Conservation (phyloP, 352 stramenopile species). For the Phytophthora sp. region DNA sequence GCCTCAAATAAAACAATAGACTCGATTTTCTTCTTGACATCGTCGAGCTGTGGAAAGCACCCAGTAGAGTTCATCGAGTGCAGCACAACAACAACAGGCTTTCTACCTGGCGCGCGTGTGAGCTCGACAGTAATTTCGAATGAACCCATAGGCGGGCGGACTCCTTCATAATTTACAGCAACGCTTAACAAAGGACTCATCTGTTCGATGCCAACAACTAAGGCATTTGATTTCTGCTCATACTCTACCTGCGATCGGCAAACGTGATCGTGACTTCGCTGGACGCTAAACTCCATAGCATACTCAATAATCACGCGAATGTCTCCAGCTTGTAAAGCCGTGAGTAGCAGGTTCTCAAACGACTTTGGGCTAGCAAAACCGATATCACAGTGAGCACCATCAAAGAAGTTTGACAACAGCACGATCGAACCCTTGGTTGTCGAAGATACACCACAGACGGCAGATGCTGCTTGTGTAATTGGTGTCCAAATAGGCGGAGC, state of each 20-base stretch:
- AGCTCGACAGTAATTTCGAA: conserved; percentile 70
- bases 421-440: conserved; percentile 25
- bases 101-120: conserved; percentile 24
- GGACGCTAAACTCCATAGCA: conserved; percentile 41
- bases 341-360: conserved; percentile 66
- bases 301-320: conserved; percentile 52
- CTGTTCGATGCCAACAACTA: conserved; percentile 51
- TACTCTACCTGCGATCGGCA: conserved; percentile 63
- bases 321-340: conserved; percentile 56
- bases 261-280: conserved; percentile 45
- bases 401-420: conserved; percentile 64
- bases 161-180: conserved; percentile 38
- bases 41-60: conserved; percentile 51
- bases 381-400: conserved; percentile 60
- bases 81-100: conserved; percentile 37
- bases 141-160: conserved; percentile 33
- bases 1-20: conserved; percentile 64
- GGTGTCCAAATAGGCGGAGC: conserved; percentile 45
- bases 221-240: conserved; percentile 41
- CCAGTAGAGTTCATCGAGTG: conserved; percentile 64
- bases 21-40: conserved; percentile 66
- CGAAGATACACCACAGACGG: background rate
- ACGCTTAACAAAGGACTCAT: conserved; percentile 60
- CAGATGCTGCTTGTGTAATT: background rate
- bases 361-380: conserved; percentile 41